These are phyloP conservation scores for Marasmius tenuissimus DNA, from an alignment of 1,284 basidiomycete species.

Conservation along the genomic window DNA sequence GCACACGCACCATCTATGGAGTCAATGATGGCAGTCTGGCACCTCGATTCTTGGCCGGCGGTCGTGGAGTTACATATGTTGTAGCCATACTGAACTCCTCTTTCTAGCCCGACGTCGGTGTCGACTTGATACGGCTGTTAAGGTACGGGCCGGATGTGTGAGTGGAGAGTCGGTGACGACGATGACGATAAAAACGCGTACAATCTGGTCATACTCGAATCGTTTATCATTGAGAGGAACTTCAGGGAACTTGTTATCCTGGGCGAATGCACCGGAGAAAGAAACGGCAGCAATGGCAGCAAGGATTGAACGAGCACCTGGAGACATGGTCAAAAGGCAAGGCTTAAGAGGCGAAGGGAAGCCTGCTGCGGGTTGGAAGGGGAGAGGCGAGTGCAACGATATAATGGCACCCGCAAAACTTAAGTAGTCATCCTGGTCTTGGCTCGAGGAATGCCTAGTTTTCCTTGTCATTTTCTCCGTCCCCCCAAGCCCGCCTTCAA, in stretches of 20 bases:
- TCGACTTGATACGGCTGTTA: constrained; percentile 51
- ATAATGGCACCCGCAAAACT: too few species aligned
- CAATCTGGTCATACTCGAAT: background rate
- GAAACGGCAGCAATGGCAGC: background rate
- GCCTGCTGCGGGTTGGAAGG: too few species aligned
- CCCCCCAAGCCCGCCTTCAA: too few species aligned
- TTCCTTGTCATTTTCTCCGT: too few species aligned
- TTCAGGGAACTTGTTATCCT: background rate
- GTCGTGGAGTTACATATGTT: constrained; percentile 66
- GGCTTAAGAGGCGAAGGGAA: too few species aligned
- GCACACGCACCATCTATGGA: background rate
- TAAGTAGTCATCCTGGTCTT: too few species aligned
- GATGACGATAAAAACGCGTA: background rate
- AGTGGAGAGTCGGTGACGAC: background rate
- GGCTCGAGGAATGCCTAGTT: too few species aligned
- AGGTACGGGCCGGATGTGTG: background rate
- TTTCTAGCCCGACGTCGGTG: constrained; percentile 36
- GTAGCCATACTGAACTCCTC: constrained; percentile 55
- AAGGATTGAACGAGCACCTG: background rate
- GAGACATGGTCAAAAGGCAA: background rate
- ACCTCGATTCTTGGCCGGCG: constrained; percentile 47
- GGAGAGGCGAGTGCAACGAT: too few species aligned
- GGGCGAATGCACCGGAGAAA: background rate
- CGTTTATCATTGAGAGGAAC: background rate
- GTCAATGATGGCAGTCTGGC: constrained; percentile 55